phyloP scores from a whole-genome alignment of 768 basidiomycete species.

The Russula olivacea region DNA sequence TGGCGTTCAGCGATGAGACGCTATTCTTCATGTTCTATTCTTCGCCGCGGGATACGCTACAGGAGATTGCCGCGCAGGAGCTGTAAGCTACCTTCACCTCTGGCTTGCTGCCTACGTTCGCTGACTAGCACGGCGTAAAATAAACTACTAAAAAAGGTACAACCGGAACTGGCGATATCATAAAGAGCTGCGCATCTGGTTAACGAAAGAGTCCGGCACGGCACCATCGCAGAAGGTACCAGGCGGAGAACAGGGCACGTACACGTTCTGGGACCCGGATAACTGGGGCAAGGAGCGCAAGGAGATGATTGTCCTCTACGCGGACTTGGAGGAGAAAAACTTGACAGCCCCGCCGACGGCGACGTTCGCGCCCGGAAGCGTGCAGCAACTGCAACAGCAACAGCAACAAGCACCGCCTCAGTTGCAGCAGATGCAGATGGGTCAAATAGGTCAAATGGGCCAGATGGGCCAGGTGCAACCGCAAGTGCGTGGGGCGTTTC shows the following conservation, averaged over 20 bases:
- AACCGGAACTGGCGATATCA: slow-evolving; percentile 94
- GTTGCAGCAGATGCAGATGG: slow-evolving; percentile 21
- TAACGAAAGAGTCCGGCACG: slow-evolving; percentile 82
- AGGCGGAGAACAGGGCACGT: slow-evolving; percentile 72
- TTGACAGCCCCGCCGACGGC: slow-evolving; percentile 20
- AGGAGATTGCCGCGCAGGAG: slow-evolving; percentile 90
- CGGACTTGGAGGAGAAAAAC: slow-evolving; percentile 29
- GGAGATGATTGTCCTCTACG: slow-evolving; percentile 28
- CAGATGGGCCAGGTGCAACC: slow-evolving; percentile 19
- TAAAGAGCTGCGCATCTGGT: slow-evolving; percentile 75
- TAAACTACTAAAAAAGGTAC: slow-evolving; percentile 45
- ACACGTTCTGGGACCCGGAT: slow-evolving; percentile 39
- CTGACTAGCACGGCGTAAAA: slow-evolving; percentile 3
- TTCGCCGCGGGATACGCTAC: slow-evolving; percentile 80
- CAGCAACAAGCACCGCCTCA: slow-evolving; percentile 6
- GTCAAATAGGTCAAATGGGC: slow-evolving; percentile 10
- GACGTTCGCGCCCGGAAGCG: slow-evolving; percentile 5
- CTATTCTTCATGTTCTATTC: slow-evolving; percentile 97
- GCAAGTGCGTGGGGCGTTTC: slow-evolving; percentile 25
- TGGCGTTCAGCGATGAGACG: slow-evolving; percentile 87
- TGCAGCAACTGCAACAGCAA: slow-evolving; percentile 5
- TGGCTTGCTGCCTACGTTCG: not conserved
- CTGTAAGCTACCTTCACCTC: slow-evolving; percentile 51
- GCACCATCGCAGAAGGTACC: slow-evolving; percentile 67
- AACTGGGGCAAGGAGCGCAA: slow-evolving; percentile 32